A percentile compares a stretch with the other conserved stretches of the same genome.
These are phyloP conservation scores for Pichia eremophila DNA, from an alignment of 805 yeast genomes.

Conservation along the genomic window DNA sequence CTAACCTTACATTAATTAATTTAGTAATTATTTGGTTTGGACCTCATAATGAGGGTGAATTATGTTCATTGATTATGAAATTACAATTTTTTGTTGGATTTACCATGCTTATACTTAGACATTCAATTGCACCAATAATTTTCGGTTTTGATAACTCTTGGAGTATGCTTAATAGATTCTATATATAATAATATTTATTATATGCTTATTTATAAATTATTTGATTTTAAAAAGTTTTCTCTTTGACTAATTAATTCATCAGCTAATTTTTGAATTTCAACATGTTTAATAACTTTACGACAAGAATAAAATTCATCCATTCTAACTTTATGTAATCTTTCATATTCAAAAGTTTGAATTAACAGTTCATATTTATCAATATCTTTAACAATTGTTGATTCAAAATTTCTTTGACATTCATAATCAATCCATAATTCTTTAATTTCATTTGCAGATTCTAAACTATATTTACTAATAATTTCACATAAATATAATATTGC, in stretches of 20 bases:
- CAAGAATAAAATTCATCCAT: constrained; percentile 65
- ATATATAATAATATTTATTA: constrained; percentile 4
- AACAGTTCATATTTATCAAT: constrained; percentile 86
- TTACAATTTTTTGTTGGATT: constrained; percentile 64
- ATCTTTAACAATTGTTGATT: constrained; percentile 88
- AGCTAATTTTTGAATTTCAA: constrained; percentile 62
- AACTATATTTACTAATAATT: constrained; percentile 57
- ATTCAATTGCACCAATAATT: constrained; percentile 72
- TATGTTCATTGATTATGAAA: constrained; percentile 51
- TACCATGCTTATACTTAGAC: constrained; percentile 60
- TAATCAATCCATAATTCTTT: constrained; percentile 77
- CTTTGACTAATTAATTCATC: constrained; percentile 46
- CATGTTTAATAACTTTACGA: constrained; percentile 52
- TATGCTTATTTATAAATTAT: not conserved
- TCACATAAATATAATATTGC: constrained; percentile 60
- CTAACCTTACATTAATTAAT: constrained; percentile 85
- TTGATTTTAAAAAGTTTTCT: constrained; percentile 27
- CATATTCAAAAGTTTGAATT: constrained; percentile 78
- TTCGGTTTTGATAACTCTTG: constrained; percentile 81
- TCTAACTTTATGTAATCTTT: constrained; percentile 51
- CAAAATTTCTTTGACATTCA: constrained; percentile 71
- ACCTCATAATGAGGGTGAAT: constrained; percentile 74
- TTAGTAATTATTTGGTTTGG: constrained; percentile 79
- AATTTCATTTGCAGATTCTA: constrained; percentile 52
- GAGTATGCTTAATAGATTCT: constrained; percentile 26